These are phyloP conservation scores for Lachancea dasiensis DNA, from an alignment of 805 yeast species.

Conservation along the genomic window DNA sequence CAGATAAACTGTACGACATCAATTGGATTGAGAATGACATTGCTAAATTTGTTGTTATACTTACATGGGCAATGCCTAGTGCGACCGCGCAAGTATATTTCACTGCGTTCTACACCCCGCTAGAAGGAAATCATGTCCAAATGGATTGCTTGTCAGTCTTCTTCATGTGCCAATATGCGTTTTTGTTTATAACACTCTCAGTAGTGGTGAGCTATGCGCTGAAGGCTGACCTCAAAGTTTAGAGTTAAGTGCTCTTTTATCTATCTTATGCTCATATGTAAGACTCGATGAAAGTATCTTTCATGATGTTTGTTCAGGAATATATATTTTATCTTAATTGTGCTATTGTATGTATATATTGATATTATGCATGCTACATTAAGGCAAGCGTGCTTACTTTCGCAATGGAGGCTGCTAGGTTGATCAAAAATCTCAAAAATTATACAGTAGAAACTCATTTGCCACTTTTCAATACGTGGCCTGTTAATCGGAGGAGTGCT, in stretches of 20 bases:
- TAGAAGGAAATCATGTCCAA: constrained; percentile 45
- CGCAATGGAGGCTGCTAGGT: constrained; percentile 14
- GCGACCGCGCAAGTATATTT: constrained; percentile 85
- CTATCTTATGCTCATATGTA: too few relatives aligned
- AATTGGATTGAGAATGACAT: constrained; percentile 60
- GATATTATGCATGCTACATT: too few relatives aligned
- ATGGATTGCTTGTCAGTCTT: constrained; percentile 76
- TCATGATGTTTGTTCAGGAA: too few relatives aligned
- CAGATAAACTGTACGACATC: constrained; percentile 51
- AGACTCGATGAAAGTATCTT: too few relatives aligned
- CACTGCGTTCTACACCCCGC: constrained; percentile 82
- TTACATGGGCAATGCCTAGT: constrained; percentile 76
- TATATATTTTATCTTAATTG: not conserved
- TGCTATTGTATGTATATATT: too few relatives aligned
- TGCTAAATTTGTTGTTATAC: constrained; percentile 64
- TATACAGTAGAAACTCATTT: constrained; percentile 13
- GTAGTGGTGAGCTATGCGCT: constrained; percentile 57
- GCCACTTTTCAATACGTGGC: constrained; percentile 49
- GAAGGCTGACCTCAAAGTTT: constrained; percentile 27
- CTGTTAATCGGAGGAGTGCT: constrained; percentile 65
- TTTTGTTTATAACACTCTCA: constrained; percentile 63
- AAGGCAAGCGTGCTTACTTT: too few relatives aligned
- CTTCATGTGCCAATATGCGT: constrained; percentile 59
- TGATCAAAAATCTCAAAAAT: constrained; percentile 19
- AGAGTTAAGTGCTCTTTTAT: not conserved